A percentile compares a stretch with the other conserved stretches of the same genome.
Evolutionary conservation across 1,139 yeast genomes (phyloP).

Genomic region (Saccharomycopsis hybrid): DNA sequence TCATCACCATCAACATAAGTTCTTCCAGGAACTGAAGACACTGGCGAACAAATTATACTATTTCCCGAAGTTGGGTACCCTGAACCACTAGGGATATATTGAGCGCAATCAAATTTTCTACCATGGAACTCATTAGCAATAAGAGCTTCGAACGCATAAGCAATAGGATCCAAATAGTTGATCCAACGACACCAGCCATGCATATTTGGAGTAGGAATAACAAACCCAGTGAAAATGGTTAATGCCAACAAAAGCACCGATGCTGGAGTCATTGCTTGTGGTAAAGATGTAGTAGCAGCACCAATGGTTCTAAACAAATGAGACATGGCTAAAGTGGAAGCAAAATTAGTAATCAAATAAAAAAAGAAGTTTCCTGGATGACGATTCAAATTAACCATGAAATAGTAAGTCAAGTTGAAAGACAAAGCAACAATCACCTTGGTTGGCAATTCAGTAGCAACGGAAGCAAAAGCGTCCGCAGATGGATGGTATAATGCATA

Average conservation of each 20-base stretch:
- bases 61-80: constrained; percentile 36
- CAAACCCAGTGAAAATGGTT: constrained; percentile 59
- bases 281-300: constrained; percentile 43
- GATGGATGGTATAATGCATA: constrained; percentile 63
- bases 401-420: constrained; percentile 52
- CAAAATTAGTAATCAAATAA: constrained; percentile 42
- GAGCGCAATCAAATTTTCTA: constrained; percentile 37
- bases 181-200: constrained; percentile 68
- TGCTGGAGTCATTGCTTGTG: constrained; percentile 61
- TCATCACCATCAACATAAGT: constrained; percentile 48
- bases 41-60: constrained; percentile 51
- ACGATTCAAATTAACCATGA: constrained; percentile 52
- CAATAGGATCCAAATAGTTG: constrained; percentile 55
- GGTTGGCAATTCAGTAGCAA: constrained; percentile 53
- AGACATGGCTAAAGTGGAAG: constrained; percentile 49
- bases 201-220: constrained; percentile 52
- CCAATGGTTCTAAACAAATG: constrained; percentile 57
- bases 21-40: constrained; percentile 59
- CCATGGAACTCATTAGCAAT: constrained; percentile 53
- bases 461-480: constrained; percentile 58
- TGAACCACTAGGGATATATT: constrained; percentile 48
- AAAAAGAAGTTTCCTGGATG: constrained; percentile 55
- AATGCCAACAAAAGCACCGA: constrained; percentile 47
- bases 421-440: constrained; percentile 42
- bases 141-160: constrained; percentile 53